Conservation (phyloP, 2,329 filamentous ascomycete species). For the Colletotrichum lentis region DNA sequence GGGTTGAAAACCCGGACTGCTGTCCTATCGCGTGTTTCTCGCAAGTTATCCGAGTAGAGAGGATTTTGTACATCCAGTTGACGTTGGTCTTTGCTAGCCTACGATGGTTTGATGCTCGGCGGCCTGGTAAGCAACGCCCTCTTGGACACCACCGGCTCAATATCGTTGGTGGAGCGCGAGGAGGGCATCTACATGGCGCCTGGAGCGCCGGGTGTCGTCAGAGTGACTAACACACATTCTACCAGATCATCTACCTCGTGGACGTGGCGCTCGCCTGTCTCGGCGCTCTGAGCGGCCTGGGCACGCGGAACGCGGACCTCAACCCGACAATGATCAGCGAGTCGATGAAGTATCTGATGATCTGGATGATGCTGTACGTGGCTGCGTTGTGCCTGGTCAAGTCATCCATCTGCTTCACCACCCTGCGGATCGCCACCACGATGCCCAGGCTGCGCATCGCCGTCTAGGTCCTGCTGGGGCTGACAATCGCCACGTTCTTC, state of each 20-base stretch:
- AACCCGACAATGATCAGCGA: slow-evolving; percentile 34
- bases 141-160: no score
- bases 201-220: no score
- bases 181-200: no score
- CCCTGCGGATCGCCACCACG: slow-evolving; percentile 46
- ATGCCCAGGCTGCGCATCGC: slow-evolving; percentile 38
- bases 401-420: slow-evolving; percentile 49
- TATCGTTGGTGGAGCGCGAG: rapidly evolving
- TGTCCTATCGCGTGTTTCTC: background rate
- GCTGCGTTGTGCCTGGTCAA: slow-evolving; percentile 41
- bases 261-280: slow-evolving; percentile 40
- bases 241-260: slow-evolving; percentile 33
- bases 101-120: slow-evolving; percentile 38
- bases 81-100: background rate
- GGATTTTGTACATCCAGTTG: background rate
- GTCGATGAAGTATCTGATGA: slow-evolving; percentile 41
- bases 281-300: slow-evolving; percentile 39
- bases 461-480: slow-evolving; percentile 38
- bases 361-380: slow-evolving; percentile 44
- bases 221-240: background rate
- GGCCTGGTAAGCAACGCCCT: slow-evolving; percentile 30
- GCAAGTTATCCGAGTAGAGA: background rate
- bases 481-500: slow-evolving; percentile 42
- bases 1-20: background rate
- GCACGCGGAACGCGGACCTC: slow-evolving; percentile 39